A percentile compares a stretch with the other conserved stretches of the same genome.
Evolutionary conservation across 2,329 filamentous ascomycete genomes (phyloP).

Genomic region (Pseudogymnoascus sp.): DNA sequence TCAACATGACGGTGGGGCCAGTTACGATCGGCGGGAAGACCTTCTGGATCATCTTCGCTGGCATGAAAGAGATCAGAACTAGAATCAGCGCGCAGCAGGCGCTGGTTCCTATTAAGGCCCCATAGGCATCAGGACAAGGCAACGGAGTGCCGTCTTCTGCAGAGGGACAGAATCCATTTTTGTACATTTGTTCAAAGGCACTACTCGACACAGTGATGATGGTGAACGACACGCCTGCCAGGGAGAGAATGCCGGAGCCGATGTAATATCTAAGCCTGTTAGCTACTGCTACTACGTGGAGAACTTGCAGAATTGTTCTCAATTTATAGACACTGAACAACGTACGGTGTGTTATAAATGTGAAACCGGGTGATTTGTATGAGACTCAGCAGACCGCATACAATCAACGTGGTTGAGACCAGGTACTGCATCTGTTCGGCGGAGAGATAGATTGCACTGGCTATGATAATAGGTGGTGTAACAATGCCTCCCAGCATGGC

Average conservation of each 20-base stretch:
- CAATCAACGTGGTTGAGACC: constrained; percentile 61
- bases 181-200: constrained; percentile 55
- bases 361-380: constrained; percentile 61
- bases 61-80: constrained; percentile 57
- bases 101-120: constrained; percentile 51
- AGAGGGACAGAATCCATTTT: constrained; percentile 52
- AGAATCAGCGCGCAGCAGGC: constrained; percentile 46
- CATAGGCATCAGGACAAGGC: constrained; percentile 59
- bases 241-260: constrained; percentile 58
- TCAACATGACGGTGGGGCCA: constrained; percentile 58
- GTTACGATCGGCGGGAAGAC: constrained; percentile 64
- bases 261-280: constrained; percentile 36
- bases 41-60: constrained; percentile 48
- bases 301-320: background rate
- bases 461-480: constrained; percentile 56
- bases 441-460: constrained; percentile 50
- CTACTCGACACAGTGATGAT: constrained; percentile 57
- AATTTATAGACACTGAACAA: background rate
- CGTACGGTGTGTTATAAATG: constrained; percentile 49
- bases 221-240: constrained; percentile 61
- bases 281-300: background rate
- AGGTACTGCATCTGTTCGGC: constrained; percentile 52
- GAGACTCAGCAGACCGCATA: constrained; percentile 55
- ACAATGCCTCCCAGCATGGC: constrained; percentile 54
- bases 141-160: constrained; percentile 48